Evolutionary conservation across 1,284 basidiomycete species (phyloP).

Genomic region (Phylloboletellus chloephorus): DNA sequence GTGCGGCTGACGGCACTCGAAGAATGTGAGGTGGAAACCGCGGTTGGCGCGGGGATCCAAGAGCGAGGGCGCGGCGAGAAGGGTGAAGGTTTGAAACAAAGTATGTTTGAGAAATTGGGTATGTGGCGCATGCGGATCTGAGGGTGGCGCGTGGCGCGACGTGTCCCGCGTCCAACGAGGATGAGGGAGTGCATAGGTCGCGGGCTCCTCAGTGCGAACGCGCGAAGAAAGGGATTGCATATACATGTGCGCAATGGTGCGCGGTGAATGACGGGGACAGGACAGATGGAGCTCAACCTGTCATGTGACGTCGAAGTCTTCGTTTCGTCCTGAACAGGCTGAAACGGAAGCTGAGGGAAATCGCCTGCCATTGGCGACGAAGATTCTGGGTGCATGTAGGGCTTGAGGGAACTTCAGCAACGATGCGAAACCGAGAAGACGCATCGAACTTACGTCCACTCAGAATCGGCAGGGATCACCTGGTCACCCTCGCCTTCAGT

Average conservation of each 20-base stretch:
- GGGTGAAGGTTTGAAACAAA: conserved; percentile 7
- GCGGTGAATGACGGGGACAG: conserved; percentile 6
- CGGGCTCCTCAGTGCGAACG: conserved; percentile 18
- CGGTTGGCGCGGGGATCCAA: conserved; percentile 23
- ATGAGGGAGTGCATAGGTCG: conserved; percentile 15
- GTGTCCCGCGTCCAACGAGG: conserved; percentile 19
- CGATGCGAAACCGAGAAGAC: neutral
- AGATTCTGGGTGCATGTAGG: conserved; percentile 54
- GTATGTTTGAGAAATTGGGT: conserved; percentile 14
- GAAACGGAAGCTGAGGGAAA: conserved; percentile 50
- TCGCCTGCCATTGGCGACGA: conserved; percentile 53
- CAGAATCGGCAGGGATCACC: conserved; percentile 28
- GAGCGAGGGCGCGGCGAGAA: conserved; percentile 10
- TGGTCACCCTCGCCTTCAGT: conserved; percentile 13
- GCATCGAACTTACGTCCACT: conserved; percentile 34
- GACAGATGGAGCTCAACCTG: conserved; percentile 17
- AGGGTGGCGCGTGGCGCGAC: conserved; percentile 22
- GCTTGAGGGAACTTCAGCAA: conserved; percentile 21
- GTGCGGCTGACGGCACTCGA: conserved; percentile 2
- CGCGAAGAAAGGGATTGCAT: conserved; percentile 24
- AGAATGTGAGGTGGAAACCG: conserved; percentile 9
- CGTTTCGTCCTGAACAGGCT: conserved; percentile 54
- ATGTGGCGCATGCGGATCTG: conserved; percentile 22
- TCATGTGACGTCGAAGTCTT: conserved; percentile 33
- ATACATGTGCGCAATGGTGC: conserved; percentile 18